Conservation (phyloP, 2,329 filamentous ascomycete species). For the Tolypocladium paradoxum region DNA sequence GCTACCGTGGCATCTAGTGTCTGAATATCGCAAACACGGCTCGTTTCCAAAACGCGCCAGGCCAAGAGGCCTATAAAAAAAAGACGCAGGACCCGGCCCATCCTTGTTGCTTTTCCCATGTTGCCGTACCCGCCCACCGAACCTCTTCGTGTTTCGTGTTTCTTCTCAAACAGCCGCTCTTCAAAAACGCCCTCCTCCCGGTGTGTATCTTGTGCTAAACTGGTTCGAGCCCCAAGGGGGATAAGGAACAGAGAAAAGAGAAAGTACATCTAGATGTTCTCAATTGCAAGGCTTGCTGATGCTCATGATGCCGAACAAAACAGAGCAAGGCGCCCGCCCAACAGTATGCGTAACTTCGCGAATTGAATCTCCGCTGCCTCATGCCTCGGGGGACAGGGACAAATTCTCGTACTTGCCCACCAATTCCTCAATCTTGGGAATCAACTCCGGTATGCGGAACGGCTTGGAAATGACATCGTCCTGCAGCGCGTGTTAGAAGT, state of each 20-base stretch:
- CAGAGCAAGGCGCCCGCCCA: not conserved
- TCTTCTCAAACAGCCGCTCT: not conserved
- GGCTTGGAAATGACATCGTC: conserved; percentile 73
- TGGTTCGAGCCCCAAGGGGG: not conserved
- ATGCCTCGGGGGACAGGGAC: conserved; percentile 11
- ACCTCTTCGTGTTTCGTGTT: not conserved
- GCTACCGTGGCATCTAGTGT: not conserved
- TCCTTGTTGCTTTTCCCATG: not conserved
- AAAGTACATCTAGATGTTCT: not conserved
- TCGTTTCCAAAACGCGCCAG: not conserved
- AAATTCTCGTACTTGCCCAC: conserved; percentile 29
- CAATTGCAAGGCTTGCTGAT: not conserved
- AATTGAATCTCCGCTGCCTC: not conserved
- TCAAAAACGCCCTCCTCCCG: not conserved
- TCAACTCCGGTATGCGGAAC: conserved; percentile 61
- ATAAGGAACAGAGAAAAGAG: not conserved
- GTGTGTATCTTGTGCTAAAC: not conserved
- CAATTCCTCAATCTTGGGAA: conserved; percentile 55
- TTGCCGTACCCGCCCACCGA: not conserved
- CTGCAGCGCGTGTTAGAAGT: conserved; percentile 18
- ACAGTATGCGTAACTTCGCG: not conserved
- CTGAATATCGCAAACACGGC: not conserved
- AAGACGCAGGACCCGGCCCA: not conserved
- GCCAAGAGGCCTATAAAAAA: not conserved
- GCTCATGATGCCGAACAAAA: not conserved